Evolutionary conservation across 768 basidiomycete species (phyloP), one percentile per base, ranked within the genome.

Genomic region (Mycena vitilis): DNA sequence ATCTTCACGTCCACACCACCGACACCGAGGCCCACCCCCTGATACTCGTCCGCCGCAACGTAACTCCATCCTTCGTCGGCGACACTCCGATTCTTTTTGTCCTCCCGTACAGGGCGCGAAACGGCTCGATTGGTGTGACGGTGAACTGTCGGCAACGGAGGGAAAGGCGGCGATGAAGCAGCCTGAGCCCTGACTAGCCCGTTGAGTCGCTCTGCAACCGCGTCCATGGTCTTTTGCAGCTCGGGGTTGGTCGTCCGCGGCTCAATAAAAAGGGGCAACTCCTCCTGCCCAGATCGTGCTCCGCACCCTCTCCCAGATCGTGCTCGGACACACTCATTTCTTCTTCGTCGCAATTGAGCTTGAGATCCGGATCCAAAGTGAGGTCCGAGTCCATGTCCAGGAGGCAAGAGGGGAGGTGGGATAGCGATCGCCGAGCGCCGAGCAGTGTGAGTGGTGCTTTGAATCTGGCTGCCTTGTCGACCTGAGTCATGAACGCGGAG

Each of bases 171-270:
- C 7, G 71, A 65, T 8, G 59, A 36, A 49, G 73, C 71, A 37
- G 69, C 73, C 65, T 74, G 73, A 51, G 76, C 77, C 52, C 73
- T 77, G 25, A 68, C 65, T 18, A 73, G 38, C 54, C 81, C 71
- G 71, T 86, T 86, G 60, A 85, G 80, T 64, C 83, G 83, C 30
- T 82, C 82, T 16, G 86, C 81, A 47, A 85, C 81, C 23, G 84
- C 82, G 47, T 84, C 82, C 63, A 85, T 81, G 11, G 81, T 78
- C 49, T 73, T 73, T 74, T 84, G 87, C 37, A 82, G 72, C 42
- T 81, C 80, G 34, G 78, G 77, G 49, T 85, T 81, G 1, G 74
- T 75, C 13, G 80, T 79, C 52, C 79, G 80, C 1, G 86, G 86
- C 1, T 85, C 82, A 9, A 78, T 78, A 37, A 86, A 77, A 45